Conservation (phyloP, 352 stramenopile genomes). For the Pythium phragmitis region DNA sequence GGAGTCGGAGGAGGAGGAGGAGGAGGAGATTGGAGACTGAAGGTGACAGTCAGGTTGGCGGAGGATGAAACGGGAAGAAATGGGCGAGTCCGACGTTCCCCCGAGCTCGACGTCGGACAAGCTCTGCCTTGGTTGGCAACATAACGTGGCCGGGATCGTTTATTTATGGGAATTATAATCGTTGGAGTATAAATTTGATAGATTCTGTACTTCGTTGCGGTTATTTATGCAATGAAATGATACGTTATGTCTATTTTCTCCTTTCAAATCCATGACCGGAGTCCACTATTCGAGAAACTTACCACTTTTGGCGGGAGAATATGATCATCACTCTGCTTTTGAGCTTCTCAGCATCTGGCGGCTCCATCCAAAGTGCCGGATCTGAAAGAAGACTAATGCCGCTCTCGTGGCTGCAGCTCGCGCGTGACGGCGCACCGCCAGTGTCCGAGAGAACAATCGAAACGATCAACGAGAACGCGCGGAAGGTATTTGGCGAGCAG, state of each 20-base stretch:
- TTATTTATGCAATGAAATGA: neutral
- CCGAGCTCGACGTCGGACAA: too few relatives aligned
- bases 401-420: conserved; percentile 15
- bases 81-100: neutral
- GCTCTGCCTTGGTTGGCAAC: too few relatives aligned
- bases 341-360: neutral
- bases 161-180: neutral
- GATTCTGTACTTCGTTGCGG: neutral
- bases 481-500: conserved; percentile 5
- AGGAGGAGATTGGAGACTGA: too few relatives aligned
- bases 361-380: too few relatives aligned
- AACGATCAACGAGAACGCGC: neutral
- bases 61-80: too few relatives aligned
- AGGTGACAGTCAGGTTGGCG: neutral
- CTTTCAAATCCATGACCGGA: neutral
- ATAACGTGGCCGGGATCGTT: too few relatives aligned
- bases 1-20: too few relatives aligned
- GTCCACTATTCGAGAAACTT: neutral
- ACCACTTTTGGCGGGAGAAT: neutral
- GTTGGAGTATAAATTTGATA: neutral
- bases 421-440: neutral
- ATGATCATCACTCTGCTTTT: neutral
- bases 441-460: neutral
- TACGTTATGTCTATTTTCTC: too few relatives aligned
- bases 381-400: neutral